Evolutionary conservation across 805 yeast genomes (phyloP).

Genomic region (Sungouiella blattae): DNA sequence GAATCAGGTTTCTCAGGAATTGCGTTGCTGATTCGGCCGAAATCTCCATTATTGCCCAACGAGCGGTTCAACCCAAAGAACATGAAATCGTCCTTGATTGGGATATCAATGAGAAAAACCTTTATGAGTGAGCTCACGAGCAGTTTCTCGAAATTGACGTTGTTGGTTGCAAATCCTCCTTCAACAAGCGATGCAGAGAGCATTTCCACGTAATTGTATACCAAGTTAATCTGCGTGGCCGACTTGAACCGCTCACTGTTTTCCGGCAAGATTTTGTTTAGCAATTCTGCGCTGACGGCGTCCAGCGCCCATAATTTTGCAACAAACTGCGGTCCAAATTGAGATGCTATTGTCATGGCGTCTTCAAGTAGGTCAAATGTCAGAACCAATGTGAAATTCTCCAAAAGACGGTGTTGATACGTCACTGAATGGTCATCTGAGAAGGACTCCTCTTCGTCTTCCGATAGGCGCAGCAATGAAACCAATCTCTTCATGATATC

Average conservation of each 20-base stretch:
- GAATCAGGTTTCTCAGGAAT: conserved; percentile 26
- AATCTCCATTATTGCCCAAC: conserved; percentile 49
- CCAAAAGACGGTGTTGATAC: conserved; percentile 37
- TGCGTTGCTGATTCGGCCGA: conserved; percentile 38
- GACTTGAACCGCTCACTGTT: conserved; percentile 42
- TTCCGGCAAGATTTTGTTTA: conserved; percentile 44
- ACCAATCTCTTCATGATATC: conserved; percentile 18
- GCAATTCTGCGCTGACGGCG: conserved; percentile 26
- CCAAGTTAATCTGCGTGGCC: conserved; percentile 44
- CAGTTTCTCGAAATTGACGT: conserved; percentile 5
- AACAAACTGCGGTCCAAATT: conserved; percentile 20
- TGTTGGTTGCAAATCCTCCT: conserved; percentile 23
- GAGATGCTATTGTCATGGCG: conserved; percentile 27
- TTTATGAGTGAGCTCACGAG: conserved; percentile 29
- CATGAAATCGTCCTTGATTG: conserved; percentile 37
- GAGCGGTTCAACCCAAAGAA: conserved; percentile 53
- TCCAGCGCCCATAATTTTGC: conserved; percentile 25
- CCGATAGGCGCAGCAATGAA: conserved; percentile 24
- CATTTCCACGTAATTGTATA: conserved; percentile 52
- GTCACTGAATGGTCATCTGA: conserved; percentile 28
- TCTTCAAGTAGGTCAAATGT: conserved; percentile 57
- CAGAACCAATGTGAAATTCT: conserved; percentile 47
- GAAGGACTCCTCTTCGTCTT: conserved; percentile 25
- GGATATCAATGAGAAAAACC: conserved; percentile 40
- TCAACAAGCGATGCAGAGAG: conserved; percentile 41